Evolutionary conservation across 2,329 filamentous ascomycete species (phyloP).

Genomic region (Sporothrix brunneoviolacea): DNA sequence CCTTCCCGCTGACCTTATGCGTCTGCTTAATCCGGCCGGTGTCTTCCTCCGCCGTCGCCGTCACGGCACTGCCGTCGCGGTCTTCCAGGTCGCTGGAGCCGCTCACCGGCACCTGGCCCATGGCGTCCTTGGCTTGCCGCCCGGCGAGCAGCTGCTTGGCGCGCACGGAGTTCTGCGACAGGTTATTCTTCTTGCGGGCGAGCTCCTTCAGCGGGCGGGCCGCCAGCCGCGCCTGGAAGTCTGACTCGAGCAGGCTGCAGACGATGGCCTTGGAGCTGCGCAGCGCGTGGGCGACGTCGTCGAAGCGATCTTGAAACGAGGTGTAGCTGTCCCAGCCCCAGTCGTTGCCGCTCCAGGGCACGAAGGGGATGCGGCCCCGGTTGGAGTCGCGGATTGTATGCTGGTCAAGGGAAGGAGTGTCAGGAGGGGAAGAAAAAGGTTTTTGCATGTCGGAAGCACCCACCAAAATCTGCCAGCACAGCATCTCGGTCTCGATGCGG

Average conservation of each 20-base stretch:
- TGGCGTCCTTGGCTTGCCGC: constrained; percentile 16
- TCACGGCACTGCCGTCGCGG: constrained; percentile 18
- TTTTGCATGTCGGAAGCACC: background rate
- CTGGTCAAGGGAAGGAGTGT: too few species aligned
- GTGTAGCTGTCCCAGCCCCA: constrained; percentile 16
- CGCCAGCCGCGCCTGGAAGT: constrained; percentile 17
- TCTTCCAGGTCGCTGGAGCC: constrained; percentile 15
- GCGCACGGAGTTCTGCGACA: constrained; percentile 19
- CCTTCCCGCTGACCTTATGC: constrained; percentile 5
- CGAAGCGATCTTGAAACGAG: constrained; percentile 16
- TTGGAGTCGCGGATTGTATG: constrained; percentile 15
- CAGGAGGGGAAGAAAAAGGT: background rate
- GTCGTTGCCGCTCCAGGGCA: constrained; percentile 18
- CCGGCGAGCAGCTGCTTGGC: constrained; percentile 19
- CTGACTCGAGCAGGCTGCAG: constrained; percentile 18
- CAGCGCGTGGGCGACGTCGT: constrained; percentile 14
- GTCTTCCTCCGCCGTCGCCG: constrained; percentile 3
- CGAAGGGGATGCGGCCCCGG: constrained; percentile 15
- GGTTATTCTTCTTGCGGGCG: constrained; percentile 20
- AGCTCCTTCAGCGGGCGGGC: constrained; percentile 18
- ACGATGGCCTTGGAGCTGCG: constrained; percentile 19
- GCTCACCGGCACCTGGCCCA: constrained; percentile 14
- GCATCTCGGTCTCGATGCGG: constrained; percentile 19
- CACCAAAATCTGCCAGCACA: constrained; percentile 19
- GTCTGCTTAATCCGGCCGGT: constrained; percentile 18